Percentiles rank a stretch among this genome's conserved stretches.
phyloP scores from a whole-genome alignment of 2,329 filamentous ascomycete genomes.

The Aureobasidium sp. region DNA sequence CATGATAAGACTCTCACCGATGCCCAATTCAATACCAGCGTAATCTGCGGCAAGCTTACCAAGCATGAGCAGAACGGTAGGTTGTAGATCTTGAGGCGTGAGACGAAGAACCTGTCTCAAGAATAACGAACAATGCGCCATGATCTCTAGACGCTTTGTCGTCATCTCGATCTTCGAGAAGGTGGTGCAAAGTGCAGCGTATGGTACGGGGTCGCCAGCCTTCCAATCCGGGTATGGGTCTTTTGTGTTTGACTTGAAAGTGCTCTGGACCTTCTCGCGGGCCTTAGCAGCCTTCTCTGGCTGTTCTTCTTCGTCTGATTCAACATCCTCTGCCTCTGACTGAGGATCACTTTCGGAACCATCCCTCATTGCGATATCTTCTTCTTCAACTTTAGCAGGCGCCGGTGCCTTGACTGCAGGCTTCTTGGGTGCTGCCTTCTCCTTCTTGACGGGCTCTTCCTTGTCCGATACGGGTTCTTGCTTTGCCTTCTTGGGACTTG shows the following conservation, averaged over 20 bases:
- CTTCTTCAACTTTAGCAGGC: slow-evolving; percentile 18
- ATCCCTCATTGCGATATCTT: slow-evolving; percentile 19
- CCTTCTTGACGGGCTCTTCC: slow-evolving; percentile 18
- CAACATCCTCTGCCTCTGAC: slow-evolving; percentile 36
- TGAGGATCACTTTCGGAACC: slow-evolving; percentile 18
- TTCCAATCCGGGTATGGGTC: slow-evolving; percentile 96
- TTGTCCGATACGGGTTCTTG: slow-evolving; percentile 29
- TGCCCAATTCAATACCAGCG: slow-evolving; percentile 92
- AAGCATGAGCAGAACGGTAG: slow-evolving; percentile 90
- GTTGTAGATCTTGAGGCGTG: slow-evolving; percentile 78
- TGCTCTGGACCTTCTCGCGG: slow-evolving; percentile 72
- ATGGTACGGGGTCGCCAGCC: slow-evolving; percentile 79
- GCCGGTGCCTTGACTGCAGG: background rate
- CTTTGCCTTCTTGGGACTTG: slow-evolving; percentile 20
- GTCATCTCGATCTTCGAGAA: slow-evolving; percentile 95
- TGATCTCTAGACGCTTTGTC: slow-evolving; percentile 80
- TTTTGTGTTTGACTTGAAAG: slow-evolving; percentile 59
- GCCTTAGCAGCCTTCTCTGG: slow-evolving; percentile 66
- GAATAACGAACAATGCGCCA: slow-evolving; percentile 83
- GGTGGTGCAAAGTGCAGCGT: slow-evolving; percentile 87
- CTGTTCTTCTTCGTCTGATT: slow-evolving; percentile 53
- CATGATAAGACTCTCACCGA: slow-evolving; percentile 97
- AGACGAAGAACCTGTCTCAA: slow-evolving; percentile 88
- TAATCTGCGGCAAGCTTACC: slow-evolving; percentile 97
- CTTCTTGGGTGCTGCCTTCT: slow-evolving; percentile 4